Evolutionary conservation across 345 rosid species (phyloP), one percentile per base, ranked within the genome.

Genomic region (Triadica sebifera): DNA sequence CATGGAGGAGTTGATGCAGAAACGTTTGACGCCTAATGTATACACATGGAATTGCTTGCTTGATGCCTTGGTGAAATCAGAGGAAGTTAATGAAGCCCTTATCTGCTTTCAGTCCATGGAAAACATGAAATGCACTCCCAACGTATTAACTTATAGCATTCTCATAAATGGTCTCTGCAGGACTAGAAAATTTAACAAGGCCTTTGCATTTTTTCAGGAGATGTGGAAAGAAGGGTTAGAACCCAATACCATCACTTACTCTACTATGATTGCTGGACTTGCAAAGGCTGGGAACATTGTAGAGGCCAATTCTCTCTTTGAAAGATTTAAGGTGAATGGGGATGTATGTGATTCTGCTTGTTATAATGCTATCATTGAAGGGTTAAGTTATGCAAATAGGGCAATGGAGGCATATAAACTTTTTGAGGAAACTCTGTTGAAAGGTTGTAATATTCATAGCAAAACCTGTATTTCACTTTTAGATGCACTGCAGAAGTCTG

Each of bases 131-230:
- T 89, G 93, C 72, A 38, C 82, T 52, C 96, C 96, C 15, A 91
- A 91, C 87, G 85, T 83, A 24, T 73, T 91, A 74, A 93, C 99
- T 19, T 95, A 87, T 52, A 80, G 92, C 77, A 93, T 91, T 76
- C 75, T 93, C 47, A 91, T 95, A 49, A 88, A 91, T 25, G 99
- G 98, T 81, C 98, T 95, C 39, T 91, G 99, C 78, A 86, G 77
- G 71, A 81, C 90, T 67, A 86, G 97, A 81, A 95, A 95, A 77
- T 95, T 91, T 77, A 95, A 89, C 81, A 95, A 95, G 83, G 99
- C 98, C 72, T 91, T 93, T 79, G 99, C 91, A 12, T 87, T 86
- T 81, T 95, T 98, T 98, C 99, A 95, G 87, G 98, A 95, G 89
- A 93, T 95, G 97, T 91, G 81, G 79, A 95, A 90, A 78, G 86